These are phyloP conservation scores for Malus domestica DNA, from an alignment of 306 rosid genomes.

Conservation along the genomic window DNA sequence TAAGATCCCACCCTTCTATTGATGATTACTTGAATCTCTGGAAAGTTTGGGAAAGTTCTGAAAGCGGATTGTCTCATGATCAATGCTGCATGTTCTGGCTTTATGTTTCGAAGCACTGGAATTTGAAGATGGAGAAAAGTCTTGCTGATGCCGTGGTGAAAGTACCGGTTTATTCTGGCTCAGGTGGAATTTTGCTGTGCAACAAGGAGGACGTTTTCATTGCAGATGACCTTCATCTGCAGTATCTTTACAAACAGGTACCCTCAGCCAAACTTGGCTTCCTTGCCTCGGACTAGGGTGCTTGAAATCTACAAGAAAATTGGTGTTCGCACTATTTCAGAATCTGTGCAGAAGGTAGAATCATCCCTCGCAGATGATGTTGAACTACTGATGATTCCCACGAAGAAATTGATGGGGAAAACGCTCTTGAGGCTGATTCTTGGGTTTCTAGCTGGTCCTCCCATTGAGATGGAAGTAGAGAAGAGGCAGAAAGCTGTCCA, in stretches of 20 bases:
- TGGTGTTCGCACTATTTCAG: conserved; percentile 56
- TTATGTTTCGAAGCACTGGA: conserved; percentile 34
- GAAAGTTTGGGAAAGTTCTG: conserved; percentile 59
- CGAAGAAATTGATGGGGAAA: conserved; percentile 19
- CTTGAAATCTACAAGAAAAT: conserved; percentile 42
- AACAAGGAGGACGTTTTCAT: conserved; percentile 44
- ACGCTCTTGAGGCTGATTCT: conserved; percentile 50
- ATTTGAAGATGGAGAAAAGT: conserved; percentile 12
- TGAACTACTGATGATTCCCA: conserved; percentile 16
- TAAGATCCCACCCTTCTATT: conserved; percentile 31
- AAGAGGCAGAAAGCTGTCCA: conserved; percentile 48
- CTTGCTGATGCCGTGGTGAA: conserved; percentile 34
- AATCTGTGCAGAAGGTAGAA: conserved; percentile 39
- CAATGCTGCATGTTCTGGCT: conserved; percentile 61
- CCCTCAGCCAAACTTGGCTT: conserved; percentile 38
- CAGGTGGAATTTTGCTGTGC: conserved; percentile 28
- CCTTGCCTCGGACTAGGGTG: conserved; percentile 21
- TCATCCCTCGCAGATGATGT: conserved; percentile 2
- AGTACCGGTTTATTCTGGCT: conserved; percentile 40
- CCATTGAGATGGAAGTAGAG: conserved; percentile 39
- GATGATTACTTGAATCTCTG: conserved; percentile 56
- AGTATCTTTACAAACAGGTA: conserved; percentile 48
- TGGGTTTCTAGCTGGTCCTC: conserved; percentile 56
- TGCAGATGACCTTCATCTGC: conserved; percentile 59
- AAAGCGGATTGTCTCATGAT: conserved; percentile 23